Conservation (phyloP, 2,329 filamentous ascomycete species). For the Zopfia rhizophila region DNA sequence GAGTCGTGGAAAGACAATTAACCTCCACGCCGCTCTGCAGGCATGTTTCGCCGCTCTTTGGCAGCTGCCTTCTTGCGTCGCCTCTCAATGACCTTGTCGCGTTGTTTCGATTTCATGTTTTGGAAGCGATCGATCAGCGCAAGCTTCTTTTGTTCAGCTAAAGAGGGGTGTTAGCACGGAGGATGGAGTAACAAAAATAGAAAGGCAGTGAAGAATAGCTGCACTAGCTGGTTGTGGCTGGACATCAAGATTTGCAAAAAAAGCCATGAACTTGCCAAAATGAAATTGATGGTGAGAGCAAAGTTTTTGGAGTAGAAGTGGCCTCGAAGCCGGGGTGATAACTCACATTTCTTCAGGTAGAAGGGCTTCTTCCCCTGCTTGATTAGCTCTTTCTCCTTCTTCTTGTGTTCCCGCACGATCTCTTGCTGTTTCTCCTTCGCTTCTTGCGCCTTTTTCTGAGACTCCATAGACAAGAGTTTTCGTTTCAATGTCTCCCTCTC, state of each 20-base stretch:
- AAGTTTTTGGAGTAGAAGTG: neutral
- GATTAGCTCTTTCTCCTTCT: conserved; percentile 84
- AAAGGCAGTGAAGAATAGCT: conserved; percentile 3
- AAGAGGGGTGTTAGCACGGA: conserved; percentile 25
- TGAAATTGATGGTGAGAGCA: conserved; percentile 5
- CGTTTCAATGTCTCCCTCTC: conserved; percentile 77
- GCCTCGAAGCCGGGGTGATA: too few relatives aligned
- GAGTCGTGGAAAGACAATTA: neutral
- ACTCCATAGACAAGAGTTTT: conserved; percentile 80
- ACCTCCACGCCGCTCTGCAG: conserved; percentile 53
- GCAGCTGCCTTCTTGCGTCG: conserved; percentile 87
- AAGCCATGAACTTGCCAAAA: too few relatives aligned
- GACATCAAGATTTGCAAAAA: conserved; percentile 10
- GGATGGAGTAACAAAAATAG: neutral
- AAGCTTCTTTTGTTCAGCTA: conserved; percentile 86
- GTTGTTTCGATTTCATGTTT: conserved; percentile 84
- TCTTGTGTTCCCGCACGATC: conserved; percentile 78
- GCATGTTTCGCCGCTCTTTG: conserved; percentile 79
- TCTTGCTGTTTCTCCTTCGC: conserved; percentile 75
- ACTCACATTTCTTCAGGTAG: conserved; percentile 81
- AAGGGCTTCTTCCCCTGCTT: conserved; percentile 91
- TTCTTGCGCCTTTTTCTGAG: conserved; percentile 75
- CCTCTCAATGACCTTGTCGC: conserved; percentile 85
- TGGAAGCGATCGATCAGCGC: conserved; percentile 82
- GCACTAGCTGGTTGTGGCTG: conserved; percentile 11